phyloP scores from a whole-genome alignment of 139 green algal species.

The Chlorella ohadii region DNA sequence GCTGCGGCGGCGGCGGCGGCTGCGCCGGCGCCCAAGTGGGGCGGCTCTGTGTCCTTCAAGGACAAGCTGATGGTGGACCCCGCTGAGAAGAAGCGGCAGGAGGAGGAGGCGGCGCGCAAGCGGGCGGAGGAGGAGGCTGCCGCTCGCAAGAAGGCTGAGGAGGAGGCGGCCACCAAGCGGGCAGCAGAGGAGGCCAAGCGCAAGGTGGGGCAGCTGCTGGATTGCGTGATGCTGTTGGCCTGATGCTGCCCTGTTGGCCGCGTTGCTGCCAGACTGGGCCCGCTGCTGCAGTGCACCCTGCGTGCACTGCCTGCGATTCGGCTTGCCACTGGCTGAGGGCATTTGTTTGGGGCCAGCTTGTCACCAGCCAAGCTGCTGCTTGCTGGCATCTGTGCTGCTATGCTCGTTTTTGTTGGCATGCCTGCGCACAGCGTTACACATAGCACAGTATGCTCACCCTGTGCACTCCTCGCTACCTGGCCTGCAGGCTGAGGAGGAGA shows the following conservation, averaged over 20 bases:
- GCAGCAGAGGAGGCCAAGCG: conserved; percentile 3
- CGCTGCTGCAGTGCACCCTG: too few relatives aligned
- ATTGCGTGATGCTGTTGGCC: neutral
- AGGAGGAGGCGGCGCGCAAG: conserved; percentile 18
- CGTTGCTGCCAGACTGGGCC: neutral
- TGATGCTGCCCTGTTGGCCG: neutral
- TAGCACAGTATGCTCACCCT: too few relatives aligned
- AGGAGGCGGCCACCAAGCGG: neutral
- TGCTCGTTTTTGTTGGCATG: too few relatives aligned
- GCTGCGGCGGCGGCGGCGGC: neutral
- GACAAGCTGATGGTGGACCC: conserved; percentile 4
- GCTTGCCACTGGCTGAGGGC: too few relatives aligned
- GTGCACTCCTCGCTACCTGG: too few relatives aligned
- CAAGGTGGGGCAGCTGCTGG: neutral
- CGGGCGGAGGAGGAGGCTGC: neutral
- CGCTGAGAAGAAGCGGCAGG: conserved; percentile 5
- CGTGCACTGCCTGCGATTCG: too few relatives aligned
- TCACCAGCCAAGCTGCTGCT: too few relatives aligned
- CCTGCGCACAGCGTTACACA: too few relatives aligned
- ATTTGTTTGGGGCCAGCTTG: too few relatives aligned
- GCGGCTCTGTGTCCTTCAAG: neutral
- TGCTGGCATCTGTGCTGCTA: too few relatives aligned
- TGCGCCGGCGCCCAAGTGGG: neutral
- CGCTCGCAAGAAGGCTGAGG: neutral
- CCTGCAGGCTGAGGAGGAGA: conserved; percentile 15